phyloP scores from a whole-genome alignment of 495 filamentous ascomycete species.

The Xylaria bambusicola region DNA sequence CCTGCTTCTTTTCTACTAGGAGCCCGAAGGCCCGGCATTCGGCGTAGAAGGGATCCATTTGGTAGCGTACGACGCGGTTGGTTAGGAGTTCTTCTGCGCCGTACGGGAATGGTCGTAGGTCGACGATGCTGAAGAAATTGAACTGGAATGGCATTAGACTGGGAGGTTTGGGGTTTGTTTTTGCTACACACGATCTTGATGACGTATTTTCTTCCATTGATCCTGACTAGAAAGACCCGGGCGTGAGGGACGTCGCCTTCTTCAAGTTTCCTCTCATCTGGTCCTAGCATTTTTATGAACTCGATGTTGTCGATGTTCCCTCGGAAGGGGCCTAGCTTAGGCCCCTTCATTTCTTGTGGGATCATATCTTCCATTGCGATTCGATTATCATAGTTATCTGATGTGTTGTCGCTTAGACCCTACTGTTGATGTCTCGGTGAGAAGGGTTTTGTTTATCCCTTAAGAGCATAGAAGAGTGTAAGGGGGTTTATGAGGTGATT shows the following conservation, averaged over 20 bases:
- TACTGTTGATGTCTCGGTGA: too few species aligned
- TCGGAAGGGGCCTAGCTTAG: not conserved
- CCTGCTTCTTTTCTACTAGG: not conserved
- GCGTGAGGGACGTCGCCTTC: not conserved
- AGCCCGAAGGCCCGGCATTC: slow-evolving; percentile 13
- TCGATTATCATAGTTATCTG: too few species aligned
- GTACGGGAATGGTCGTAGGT: not conserved
- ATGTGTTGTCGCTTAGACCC: too few species aligned
- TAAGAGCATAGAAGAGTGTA: too few species aligned
- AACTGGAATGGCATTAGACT: not conserved
- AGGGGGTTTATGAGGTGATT: too few species aligned
- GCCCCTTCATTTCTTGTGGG: not conserved
- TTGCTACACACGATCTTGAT: not conserved
- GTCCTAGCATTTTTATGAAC: not conserved
- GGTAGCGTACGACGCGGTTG: not conserved
- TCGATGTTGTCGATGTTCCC: not conserved
- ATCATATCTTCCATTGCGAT: too few species aligned
- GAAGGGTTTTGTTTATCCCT: too few species aligned
- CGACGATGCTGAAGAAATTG: not conserved
- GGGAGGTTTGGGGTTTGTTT: not conserved
- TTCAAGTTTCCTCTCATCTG: too few species aligned
- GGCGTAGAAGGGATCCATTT: slow-evolving; percentile 7
- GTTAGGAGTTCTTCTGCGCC: not conserved
- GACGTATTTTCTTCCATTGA: not conserved
- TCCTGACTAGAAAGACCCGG: not conserved